phyloP scores from a whole-genome alignment of 2,329 filamentous ascomycete genomes.

The Aspergillus proliferans region DNA sequence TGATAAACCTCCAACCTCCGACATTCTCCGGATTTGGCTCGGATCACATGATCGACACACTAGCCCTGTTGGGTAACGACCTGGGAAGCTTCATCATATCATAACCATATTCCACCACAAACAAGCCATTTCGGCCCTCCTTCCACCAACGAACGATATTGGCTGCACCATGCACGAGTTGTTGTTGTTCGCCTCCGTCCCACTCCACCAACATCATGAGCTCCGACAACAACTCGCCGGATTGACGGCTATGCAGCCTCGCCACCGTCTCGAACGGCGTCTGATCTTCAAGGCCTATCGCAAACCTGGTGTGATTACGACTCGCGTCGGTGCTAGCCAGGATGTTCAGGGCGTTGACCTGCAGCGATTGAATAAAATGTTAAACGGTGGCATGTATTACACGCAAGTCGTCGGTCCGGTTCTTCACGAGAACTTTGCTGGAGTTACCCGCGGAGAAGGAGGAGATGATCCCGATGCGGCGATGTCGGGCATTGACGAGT shows the following conservation, averaged over 20 bases:
- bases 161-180: slow-evolving; percentile 53
- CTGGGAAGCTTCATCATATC: background rate
- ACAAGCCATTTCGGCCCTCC: background rate
- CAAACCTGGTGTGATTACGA: slow-evolving; percentile 37
- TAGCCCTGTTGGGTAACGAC: too few species aligned
- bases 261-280: slow-evolving; percentile 48
- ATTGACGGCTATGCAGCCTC: slow-evolving; percentile 56
- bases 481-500: slow-evolving; percentile 18
- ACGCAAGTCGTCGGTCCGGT: slow-evolving; percentile 46
- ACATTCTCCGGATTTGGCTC: background rate
- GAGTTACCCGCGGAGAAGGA: slow-evolving; percentile 9
- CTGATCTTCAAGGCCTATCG: slow-evolving; percentile 53
- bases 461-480: slow-evolving; percentile 27
- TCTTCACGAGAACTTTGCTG: slow-evolving; percentile 30
- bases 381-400: slow-evolving; percentile 49
- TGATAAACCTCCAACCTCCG: too few species aligned
- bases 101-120: slow-evolving; percentile 1
- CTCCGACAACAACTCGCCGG: slow-evolving; percentile 57
- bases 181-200: slow-evolving; percentile 55
- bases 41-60: background rate
- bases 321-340: slow-evolving; percentile 39
- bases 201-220: slow-evolving; percentile 52
- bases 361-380: slow-evolving; percentile 42
- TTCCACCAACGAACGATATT: slow-evolving; percentile 1
- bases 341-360: slow-evolving; percentile 39